phyloP scores from a whole-genome alignment of 352 stramenopile genomes.

The Globisporangium spinosum region DNA sequence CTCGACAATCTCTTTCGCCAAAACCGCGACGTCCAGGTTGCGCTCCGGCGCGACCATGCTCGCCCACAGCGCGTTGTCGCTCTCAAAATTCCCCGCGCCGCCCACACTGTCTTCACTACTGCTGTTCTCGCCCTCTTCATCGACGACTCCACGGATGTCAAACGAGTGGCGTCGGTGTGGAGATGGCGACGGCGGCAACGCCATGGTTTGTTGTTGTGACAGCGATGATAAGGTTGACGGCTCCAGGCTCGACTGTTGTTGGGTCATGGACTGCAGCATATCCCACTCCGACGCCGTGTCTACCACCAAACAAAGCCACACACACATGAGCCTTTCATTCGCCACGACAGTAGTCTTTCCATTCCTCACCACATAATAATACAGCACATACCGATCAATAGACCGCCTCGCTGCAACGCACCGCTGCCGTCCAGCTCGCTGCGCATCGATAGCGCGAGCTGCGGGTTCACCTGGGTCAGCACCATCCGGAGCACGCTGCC shows the following conservation, averaged over 20 bases:
- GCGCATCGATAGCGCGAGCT: slow-evolving; percentile 16
- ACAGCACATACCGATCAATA: slow-evolving; percentile 4
- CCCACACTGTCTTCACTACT: slow-evolving; percentile 3
- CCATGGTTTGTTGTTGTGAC: not conserved
- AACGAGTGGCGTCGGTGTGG: slow-evolving; percentile 13
- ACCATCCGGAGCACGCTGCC: slow-evolving; percentile 20
- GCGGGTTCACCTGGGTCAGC: slow-evolving; percentile 19
- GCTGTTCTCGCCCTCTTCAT: not conserved
- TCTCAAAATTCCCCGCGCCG: slow-evolving; percentile 1
- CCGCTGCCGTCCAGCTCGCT: slow-evolving; percentile 12
- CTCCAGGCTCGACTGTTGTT: not conserved
- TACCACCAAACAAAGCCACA: not conserved
- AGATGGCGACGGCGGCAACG: not conserved
- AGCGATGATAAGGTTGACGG: not conserved
- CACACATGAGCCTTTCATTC: not conserved
- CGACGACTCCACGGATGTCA: not conserved
- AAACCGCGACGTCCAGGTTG: slow-evolving; percentile 15
- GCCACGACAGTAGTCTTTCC: not conserved
- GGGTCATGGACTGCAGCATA: slow-evolving; percentile 16
- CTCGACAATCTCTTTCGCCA: slow-evolving; percentile 39
- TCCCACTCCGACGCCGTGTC: slow-evolving; percentile 20
- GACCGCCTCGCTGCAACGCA: slow-evolving; percentile 2
- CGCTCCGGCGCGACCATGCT: slow-evolving; percentile 17
- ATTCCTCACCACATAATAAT: not conserved
- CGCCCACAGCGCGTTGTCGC: slow-evolving; percentile 8